Evolutionary conservation across 2,329 filamentous ascomycete genomes (phyloP), one percentile per base, ranked within the genome.

Genomic region (Phialophora chinensis): DNA sequence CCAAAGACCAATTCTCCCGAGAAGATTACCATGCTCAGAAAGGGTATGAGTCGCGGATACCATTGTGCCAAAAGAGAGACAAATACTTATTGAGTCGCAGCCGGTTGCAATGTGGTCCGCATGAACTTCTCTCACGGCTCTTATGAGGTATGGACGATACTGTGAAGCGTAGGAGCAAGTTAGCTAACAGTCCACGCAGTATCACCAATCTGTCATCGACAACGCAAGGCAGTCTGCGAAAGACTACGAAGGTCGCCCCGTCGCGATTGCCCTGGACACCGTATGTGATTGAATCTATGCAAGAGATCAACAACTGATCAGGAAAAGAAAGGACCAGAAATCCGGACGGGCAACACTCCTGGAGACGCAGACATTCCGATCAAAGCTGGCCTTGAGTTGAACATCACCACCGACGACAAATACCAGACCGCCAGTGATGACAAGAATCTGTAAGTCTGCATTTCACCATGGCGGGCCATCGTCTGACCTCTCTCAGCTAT

Each of bases 41-140:
- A 86, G 77, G 82, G 84, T 85, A 78, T 65, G 76, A 69, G 35
- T n/a, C 14, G 50, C 27, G 6, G 7, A 11, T 25, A 49, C 17
- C 20, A 12, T 27, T 20, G 50, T 8, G 49, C 59, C 23, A 12
- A 57, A 12, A 59, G 31, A 17, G 20, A 23, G 25, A 56, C 14
- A 42, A 61, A 56, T 59, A 68, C 71, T 74, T 54, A 72, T 35
- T 38, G 49, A 14, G 53, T 64, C 62, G 73, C 71, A 83, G 90
- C 90, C 72, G 95, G 95, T 82, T 90, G 98, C 76, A 98, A 98
- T 83, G 93, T 99, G 74, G 95, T 98, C 74, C 94, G 95, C 84
- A 99, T 99, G 95, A 99, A 99, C 90, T 98, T 98, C 81, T 97
- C 91, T 72, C 92, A 96, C 82, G 92, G 92, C 76, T 90, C 89